These are phyloP conservation scores for Venturia oleaginea DNA, from an alignment of 2,329 filamentous ascomycete species.

Conservation along the genomic window DNA sequence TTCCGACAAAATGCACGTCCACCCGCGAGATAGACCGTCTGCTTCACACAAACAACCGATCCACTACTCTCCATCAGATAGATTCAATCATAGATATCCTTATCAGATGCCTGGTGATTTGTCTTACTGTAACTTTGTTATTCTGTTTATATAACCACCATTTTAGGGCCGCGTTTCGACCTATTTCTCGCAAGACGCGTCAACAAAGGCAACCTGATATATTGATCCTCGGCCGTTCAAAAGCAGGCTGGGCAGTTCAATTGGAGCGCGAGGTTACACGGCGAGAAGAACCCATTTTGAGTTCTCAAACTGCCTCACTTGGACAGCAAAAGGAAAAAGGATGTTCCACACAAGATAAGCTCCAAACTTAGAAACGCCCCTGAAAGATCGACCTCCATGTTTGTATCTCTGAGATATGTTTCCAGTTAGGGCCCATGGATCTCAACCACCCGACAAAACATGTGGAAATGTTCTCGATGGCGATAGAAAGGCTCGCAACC, in stretches of 20 bases:
- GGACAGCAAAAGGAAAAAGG: no score
- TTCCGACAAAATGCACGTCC: neutral
- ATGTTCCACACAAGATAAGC: neutral
- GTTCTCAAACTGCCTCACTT: no score
- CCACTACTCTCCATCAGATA: conserved; percentile 1
- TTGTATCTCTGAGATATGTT: neutral
- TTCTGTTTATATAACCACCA: neutral
- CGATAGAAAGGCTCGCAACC: neutral
- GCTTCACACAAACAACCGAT: conserved; percentile 1
- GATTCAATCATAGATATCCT: neutral
- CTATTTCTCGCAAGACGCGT: neutral
- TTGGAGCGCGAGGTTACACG: neutral
- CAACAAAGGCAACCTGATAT: neutral
- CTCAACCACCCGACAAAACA: neutral
- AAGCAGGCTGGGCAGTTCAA: neutral
- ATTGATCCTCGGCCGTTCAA: neutral
- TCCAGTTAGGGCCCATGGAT: neutral
- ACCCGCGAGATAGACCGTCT: neutral
- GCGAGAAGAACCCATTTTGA: no score
- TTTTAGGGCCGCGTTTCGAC: neutral
- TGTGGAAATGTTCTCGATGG: neutral
- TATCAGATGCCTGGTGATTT: neutral
- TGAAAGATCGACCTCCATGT: conserved; percentile 3
- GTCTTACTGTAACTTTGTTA: neutral
- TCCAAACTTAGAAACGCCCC: neutral